Conservation (phyloP, 2,329 filamentous ascomycete species). For the Pseudocercospora musae region DNA sequence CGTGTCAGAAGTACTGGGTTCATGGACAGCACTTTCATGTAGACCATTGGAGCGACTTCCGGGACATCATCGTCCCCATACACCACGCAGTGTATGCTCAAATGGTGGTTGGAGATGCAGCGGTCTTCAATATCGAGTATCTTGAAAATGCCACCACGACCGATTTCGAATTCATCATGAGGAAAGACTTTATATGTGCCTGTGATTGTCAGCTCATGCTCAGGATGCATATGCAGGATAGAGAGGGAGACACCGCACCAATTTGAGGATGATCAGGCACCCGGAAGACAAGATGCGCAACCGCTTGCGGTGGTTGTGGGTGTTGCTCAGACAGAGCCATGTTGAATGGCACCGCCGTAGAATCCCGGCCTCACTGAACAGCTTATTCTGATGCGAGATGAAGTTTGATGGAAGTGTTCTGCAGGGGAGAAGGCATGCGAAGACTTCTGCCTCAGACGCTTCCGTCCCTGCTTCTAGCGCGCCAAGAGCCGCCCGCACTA, state of each 20-base stretch:
- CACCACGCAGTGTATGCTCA: conserved; percentile 46
- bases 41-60: conserved; percentile 45
- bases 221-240: neutral
- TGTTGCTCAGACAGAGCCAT: conserved; percentile 13
- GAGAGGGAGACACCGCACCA: neutral
- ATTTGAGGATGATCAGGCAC: neutral
- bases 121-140: conserved; percentile 28
- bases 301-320: neutral
- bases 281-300: conserved; percentile 13
- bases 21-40: conserved; percentile 45
- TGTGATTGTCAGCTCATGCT: neutral
- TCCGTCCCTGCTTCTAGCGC: conserved; percentile 5
- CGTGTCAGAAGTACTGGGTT: conserved; percentile 43
- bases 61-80: conserved; percentile 40
- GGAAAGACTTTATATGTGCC: neutral
- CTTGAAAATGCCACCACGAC: conserved; percentile 27
- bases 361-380: neutral
- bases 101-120: conserved; percentile 46
- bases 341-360: conserved; percentile 18
- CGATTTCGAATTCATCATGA: conserved; percentile 31
- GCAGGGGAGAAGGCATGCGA: neutral
- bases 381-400: neutral
- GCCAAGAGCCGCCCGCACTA: conserved; percentile 14
- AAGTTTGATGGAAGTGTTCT: neutral
- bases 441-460: neutral